phyloP scores from a whole-genome alignment of 345 rosid species.

The Firmiana major region DNA sequence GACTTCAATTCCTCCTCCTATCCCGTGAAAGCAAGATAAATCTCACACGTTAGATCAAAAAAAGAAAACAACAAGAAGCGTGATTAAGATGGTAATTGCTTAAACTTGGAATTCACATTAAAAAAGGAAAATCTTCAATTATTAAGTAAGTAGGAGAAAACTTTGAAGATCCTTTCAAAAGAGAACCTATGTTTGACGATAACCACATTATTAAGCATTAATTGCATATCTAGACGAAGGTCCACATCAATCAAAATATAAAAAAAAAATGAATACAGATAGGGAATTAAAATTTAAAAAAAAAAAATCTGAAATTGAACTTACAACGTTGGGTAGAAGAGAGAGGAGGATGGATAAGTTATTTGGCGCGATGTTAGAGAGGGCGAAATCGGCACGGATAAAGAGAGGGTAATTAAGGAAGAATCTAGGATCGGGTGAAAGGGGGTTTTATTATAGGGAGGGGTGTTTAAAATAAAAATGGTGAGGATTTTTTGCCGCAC shows the following conservation, averaged over 20 bases:
- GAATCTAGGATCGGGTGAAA: conserved; percentile 5
- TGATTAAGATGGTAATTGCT: not conserved
- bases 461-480: not conserved
- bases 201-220: not conserved
- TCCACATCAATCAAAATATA: not conserved
- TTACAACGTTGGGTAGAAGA: not conserved
- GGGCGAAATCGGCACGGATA: not conserved
- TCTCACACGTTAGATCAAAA: not conserved
- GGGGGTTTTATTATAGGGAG: not conserved
- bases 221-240: not conserved
- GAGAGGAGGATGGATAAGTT: not conserved
- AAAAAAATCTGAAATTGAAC: too few relatives aligned
- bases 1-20: not conserved
- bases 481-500: not conserved
- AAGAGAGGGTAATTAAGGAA: not conserved
- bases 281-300: too few relatives aligned
- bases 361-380: not conserved
- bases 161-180: not conserved
- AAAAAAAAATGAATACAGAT: not conserved
- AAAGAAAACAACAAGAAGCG: not conserved
- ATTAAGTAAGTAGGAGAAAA: not conserved
- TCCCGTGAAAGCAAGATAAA: not conserved
- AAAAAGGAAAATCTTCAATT: not conserved
- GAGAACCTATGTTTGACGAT: not conserved
- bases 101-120: not conserved